Evolutionary conservation across 192 early-diverging fungal genomes (phyloP), one percentile per base, ranked within the genome.

Genomic region (Irineochytrium annulatum): DNA sequence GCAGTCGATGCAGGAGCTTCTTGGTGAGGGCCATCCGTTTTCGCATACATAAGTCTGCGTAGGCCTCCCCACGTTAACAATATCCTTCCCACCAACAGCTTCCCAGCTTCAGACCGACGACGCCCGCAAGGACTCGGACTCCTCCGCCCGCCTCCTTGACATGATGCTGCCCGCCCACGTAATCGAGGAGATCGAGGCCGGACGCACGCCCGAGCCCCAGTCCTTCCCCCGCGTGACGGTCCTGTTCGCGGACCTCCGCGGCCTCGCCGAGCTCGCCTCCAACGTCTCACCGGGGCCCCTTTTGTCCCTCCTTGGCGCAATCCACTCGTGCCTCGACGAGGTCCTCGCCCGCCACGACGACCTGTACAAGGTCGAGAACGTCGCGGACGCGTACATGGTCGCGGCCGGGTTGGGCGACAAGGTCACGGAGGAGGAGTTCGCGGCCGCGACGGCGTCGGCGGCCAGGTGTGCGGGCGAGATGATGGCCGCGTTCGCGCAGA

Each of bases 301-400:
- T 54, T 48, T 65, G 3, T 37, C 44, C 32, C 56, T 65, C 3
- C 30, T 58, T 17, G 58, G 58, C 45, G 22, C 37, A 27, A 6
- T 65, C 3, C 52, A 65, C 54, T 51, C 63, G 3, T 20, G 31
- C n/a, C 58, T 65, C 37, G 63, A 65, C 48, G 20, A 27, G 17
- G 37, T 65, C 30, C 57, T 65, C 34, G 19, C 48, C 17, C 46
- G 35, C 28, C 35, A 58, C 45, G 5, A 41, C 19, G n/a, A 13
- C 16, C 46, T 65, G 17, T 65, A 65, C 63, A 65, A 57, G 55
- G 56, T 65, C 19, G 63, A 57, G 48, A 54, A 30, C 20, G 54
- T 58, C n/a, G 44, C 54, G 4, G 55, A 58, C 45, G 51, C 63
- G 6, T 65, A 65, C 63, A 65, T 65, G 54, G 56, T 65, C 16